These are phyloP conservation scores for Tolypocladium amazonense DNA, from an alignment of 2,329 filamentous ascomycete genomes.

Conservation along the genomic window DNA sequence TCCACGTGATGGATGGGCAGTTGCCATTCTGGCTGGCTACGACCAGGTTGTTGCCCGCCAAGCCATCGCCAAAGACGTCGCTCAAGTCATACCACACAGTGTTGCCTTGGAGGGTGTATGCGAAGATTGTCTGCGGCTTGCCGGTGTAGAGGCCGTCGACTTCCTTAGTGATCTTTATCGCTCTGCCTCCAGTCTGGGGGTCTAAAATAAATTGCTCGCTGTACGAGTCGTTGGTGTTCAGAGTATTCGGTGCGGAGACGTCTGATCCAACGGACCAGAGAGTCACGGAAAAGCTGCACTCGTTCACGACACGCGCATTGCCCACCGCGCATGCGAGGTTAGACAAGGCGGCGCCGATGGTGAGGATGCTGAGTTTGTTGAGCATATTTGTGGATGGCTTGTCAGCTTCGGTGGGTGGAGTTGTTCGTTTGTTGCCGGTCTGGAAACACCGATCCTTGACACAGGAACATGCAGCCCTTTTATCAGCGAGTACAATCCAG, in stretches of 20 bases:
- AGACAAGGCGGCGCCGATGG: slow-evolving; percentile 2
- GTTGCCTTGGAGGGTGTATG: slow-evolving; percentile 24
- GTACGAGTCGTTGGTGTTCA: slow-evolving; percentile 18
- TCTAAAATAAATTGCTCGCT: slow-evolving; percentile 22
- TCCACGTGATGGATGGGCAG: slow-evolving; percentile 26
- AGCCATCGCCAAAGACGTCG: slow-evolving; percentile 28
- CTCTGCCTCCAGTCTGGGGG: slow-evolving; percentile 24
- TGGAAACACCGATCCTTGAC: no score
- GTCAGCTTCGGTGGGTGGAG: background rate
- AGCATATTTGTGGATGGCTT: slow-evolving; percentile 4
- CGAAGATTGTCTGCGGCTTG: slow-evolving; percentile 27
- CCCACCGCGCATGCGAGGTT: slow-evolving; percentile 12
- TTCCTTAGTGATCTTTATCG: slow-evolving; percentile 25
- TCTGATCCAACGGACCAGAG: slow-evolving; percentile 26
- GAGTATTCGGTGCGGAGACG: slow-evolving; percentile 13
- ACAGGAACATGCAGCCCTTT: background rate
- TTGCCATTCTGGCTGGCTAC: slow-evolving; percentile 15
- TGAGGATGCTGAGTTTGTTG: slow-evolving; percentile 4
- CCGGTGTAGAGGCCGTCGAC: slow-evolving; percentile 26
- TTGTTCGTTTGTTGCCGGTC: background rate
- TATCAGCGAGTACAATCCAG: background rate
- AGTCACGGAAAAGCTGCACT: slow-evolving; percentile 22
- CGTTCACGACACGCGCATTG: slow-evolving; percentile 24
- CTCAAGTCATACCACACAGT: slow-evolving; percentile 28
- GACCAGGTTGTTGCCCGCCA: slow-evolving; percentile 20